Evolutionary conservation across 495 filamentous ascomycete species (phyloP), one percentile per base, ranked within the genome.

Genomic region (Penicillium cinerascens): DNA sequence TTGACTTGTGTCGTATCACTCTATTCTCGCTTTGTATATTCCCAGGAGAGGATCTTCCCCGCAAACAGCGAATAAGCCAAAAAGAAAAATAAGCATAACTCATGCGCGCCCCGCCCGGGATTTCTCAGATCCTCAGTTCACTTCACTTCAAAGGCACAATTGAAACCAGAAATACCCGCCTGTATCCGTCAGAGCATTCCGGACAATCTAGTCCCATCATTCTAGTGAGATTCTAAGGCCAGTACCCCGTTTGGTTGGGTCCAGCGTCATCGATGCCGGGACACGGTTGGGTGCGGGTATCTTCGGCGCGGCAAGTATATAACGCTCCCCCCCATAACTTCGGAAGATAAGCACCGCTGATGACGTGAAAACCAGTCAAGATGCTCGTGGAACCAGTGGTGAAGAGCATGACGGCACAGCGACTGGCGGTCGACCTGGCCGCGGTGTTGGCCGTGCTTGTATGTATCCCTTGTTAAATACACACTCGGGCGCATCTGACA

Each of bases 221-320:
- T 4, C 11, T 1, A 2, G 1, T 4, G 11, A 10, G 10, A 13
- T 15, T 1, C 10, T 3, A 1, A 13, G 29, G 9, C 11, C 10
- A 33, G 3, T 13, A 33, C 29, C 29, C 9, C 11, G 29, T 33
- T 33, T 33, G 11, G 11, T 33, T 33, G 56, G 42, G 18, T 56
- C 35, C 38, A 17, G 43, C 52, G 56, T 61, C 60, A 58, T 64
- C 43, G 50, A 57, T 18, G 25, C 42, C 41, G 29, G n/a, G 4
- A 11, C 15, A 43, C 63, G 63, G 63, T 49, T 66, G 60, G 53
- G 55, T 36, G 48, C 63, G 63, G 63, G 44, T 66, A 66, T 37
- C 48, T 47, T 48, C 62, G 62, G 62, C 36, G 45, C 18, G 47
- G 49, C 16, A 46, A 52, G 50, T 59, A 64, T 61, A 66, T 58